Percentiles rank a stretch among this genome's conserved stretches.
phyloP scores from a whole-genome alignment of 768 basidiomycete species.

The Rhodotorula paludigena region DNA sequence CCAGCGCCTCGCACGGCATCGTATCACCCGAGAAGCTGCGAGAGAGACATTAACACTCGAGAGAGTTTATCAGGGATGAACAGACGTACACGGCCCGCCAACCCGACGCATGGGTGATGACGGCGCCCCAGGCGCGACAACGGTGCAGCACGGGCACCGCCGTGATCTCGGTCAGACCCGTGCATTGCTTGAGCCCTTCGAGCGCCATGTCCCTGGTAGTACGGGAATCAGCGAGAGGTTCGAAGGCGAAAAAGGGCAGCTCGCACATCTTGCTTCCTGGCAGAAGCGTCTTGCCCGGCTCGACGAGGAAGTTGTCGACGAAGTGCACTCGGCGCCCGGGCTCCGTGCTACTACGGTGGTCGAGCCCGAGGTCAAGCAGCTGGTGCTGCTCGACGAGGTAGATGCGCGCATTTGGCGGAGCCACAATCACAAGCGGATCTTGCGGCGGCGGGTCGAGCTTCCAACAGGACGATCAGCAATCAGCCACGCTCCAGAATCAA shows the following conservation, averaged over 20 bases:
- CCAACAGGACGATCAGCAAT: background rate
- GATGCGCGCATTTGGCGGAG: conserved; percentile 55
- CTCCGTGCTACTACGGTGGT: conserved; percentile 5
- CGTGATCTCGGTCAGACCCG: conserved; percentile 60
- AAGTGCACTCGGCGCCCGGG: conserved; percentile 16
- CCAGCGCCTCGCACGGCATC: conserved; percentile 64
- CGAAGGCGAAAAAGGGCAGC: too few relatives aligned
- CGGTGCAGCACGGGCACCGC: conserved; percentile 73
- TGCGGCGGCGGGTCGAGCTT: conserved; percentile 63
- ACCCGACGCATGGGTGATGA: conserved; percentile 63
- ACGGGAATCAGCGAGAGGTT: background rate
- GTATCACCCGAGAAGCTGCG: conserved; percentile 88
- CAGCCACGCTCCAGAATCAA: background rate
- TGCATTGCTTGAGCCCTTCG: conserved; percentile 11
- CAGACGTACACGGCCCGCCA: conserved; percentile 69
- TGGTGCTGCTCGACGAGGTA: conserved; percentile 70
- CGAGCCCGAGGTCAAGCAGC: conserved; percentile 66
- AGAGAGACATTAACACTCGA: background rate
- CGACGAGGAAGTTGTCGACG: conserved; percentile 27
- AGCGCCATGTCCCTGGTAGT: background rate
- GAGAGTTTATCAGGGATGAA: background rate
- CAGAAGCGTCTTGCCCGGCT: conserved; percentile 13
- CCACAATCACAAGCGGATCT: conserved; percentile 67
- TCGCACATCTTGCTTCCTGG: conserved; percentile 29
- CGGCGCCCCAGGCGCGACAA: conserved; percentile 65